These are phyloP conservation scores for Penicillium lagena DNA, from an alignment of 495 filamentous ascomycete genomes.

Conservation along the genomic window DNA sequence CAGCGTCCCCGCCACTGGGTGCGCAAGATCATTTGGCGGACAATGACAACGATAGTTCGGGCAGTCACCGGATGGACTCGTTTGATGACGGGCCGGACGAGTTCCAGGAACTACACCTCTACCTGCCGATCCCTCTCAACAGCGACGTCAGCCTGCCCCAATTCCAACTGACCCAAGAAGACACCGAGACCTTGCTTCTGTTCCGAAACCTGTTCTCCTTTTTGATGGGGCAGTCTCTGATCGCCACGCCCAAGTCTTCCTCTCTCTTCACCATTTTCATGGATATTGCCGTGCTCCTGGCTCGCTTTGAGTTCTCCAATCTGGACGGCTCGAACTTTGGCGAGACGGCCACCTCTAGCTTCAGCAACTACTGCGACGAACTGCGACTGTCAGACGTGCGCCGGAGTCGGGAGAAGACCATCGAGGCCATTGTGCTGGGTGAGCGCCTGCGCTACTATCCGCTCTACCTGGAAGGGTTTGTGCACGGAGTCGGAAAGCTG, in stretches of 20 bases:
- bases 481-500: constrained; percentile 89
- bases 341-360: constrained; percentile 68
- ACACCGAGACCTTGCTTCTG: constrained; percentile 64
- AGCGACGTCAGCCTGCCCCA: constrained; percentile 36
- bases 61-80: constrained; percentile 36
- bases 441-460: constrained; percentile 76
- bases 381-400: constrained; percentile 73
- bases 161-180: constrained; percentile 39
- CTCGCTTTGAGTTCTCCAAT: constrained; percentile 72
- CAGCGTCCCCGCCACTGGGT: constrained; percentile 34
- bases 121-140: constrained; percentile 56
- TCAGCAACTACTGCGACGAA: constrained; percentile 71
- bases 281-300: constrained; percentile 60
- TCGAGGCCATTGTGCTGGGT: constrained; percentile 81
- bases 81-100: constrained; percentile 36
- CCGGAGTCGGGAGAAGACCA: constrained; percentile 77
- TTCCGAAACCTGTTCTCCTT: constrained; percentile 92
- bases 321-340: constrained; percentile 77
- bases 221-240: constrained; percentile 69
- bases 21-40: constrained; percentile 29
- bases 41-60: constrained; percentile 37
- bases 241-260: constrained; percentile 63
- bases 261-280: constrained; percentile 71
- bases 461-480: constrained; percentile 85
- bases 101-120: constrained; percentile 58